Evolutionary conservation across 2,329 filamentous ascomycete genomes (phyloP), one percentile per base, ranked within the genome.

Genomic region (Bertia moriformis): DNA sequence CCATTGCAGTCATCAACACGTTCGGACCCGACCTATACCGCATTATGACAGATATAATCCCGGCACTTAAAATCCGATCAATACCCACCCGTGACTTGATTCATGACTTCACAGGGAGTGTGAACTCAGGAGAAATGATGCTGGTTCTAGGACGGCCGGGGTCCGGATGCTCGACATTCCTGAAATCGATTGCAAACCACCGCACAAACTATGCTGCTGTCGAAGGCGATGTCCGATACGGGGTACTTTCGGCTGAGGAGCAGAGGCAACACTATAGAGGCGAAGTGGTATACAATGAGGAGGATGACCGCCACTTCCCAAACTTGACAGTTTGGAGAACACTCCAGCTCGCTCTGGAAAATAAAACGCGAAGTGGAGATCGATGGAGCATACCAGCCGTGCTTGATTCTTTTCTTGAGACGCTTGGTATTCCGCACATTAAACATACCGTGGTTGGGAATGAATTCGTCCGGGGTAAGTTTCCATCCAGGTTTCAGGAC

Each of bases 401-500:
- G 40, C 72, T 83, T 14, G 69, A 77, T 39, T 77, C 80, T 0
- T 60, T 89, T 35, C 59, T 87, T 52, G 79, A 76, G 49, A 85
- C 88, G 63, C 88, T 89, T 47, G 81, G 80, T 5, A 87, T 89
- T 41, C 67, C 65, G 12, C 83, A 89, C 50, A 87, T 82, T 1
- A 75, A 72, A 48, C 67, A 83, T 48, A 89, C 84, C 0, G 63
- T 74, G 1, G 81, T 89, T 2, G 84, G 84, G 14, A 76, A 88
- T 49, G 76, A 80, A 44, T 69, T 60, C 48, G 69, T 27, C 7
- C 22, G n/a, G n/a, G 22, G 49, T 40, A n/a, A n/a, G n/a, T n/a
- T n/a, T n/a, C n/a, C n/a, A n/a, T n/a, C n/a, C n/a, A n/a, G n/a
- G n/a, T n/a, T n/a, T n/a, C n/a, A n/a, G n/a, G n/a, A n/a, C n/a